Evolutionary conservation across 2,329 filamentous ascomycete genomes (phyloP), one percentile per base, ranked within the genome.

Genomic region (Xylaria sp.): DNA sequence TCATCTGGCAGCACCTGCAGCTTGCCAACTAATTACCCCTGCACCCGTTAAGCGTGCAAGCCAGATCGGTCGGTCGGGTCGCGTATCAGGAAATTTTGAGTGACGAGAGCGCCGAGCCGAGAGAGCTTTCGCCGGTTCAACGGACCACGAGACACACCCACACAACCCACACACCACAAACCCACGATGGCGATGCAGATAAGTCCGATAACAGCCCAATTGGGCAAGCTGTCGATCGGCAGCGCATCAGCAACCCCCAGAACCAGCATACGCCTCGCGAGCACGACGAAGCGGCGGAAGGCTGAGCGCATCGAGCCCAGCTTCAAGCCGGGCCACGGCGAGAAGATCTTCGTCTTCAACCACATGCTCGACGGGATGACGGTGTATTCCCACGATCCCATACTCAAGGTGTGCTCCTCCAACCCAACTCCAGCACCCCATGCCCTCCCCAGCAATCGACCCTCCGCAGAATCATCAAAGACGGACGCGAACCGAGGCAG

Each of bases 311-410:
- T 70, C 50, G 68, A 67, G 47, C 68, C 72, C 8, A 53, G 69
- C 47, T 78, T 77, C 69, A 58, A 62, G 19, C 75, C 80, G 48
- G 81, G 81, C 67, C 86, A 87, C 67, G 87, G 86, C 75, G 85
- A 89, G 80, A 82, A 84, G 75, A 86, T 89, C 75, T 89, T 83
- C 82, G 78, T 89, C 61, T 87, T 84, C 75, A 79, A 80, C 73
- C 83, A 89, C 77, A 79, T 86, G 62, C 75, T 81, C 63, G 79
- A 82, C 17, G 82, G 86, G 55, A 81, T 86, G 76, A 81, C 86
- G 57, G 80, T 88, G 64, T 88, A 87, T 77, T 86, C 84, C 58
- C 83, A 84, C 74, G 77, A 78, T 24, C 79, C 81, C 19, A 78
- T 80, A 3, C 66, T 88, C 9, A 79, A 85, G 72, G 86, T 88